Evolutionary conservation across 2,329 filamentous ascomycete species (phyloP).

Genomic region (Byssochlamys sp.): DNA sequence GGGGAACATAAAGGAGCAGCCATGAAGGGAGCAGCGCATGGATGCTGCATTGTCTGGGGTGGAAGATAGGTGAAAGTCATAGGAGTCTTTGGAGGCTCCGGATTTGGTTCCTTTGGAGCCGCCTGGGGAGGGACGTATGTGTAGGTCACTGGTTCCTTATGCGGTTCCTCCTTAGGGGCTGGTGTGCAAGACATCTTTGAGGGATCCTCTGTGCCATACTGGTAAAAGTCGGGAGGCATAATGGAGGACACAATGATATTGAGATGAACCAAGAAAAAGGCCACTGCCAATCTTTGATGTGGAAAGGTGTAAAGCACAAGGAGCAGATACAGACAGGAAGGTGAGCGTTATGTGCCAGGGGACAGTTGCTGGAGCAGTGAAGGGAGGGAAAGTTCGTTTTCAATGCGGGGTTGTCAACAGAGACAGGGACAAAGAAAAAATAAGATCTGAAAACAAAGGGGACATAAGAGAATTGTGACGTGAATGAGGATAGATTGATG

Average conservation of each 20-base stretch:
- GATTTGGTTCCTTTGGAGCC: not conserved
- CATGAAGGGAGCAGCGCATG: not conserved
- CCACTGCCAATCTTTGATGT: not conserved
- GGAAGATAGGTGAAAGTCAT: not conserved
- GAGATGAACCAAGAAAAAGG: not conserved
- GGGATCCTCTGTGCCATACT: slow-evolving; percentile 8
- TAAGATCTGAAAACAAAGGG: not conserved
- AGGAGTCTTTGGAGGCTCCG: not conserved
- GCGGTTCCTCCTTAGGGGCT: not conserved
- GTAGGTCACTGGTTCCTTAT: slow-evolving; percentile 1
- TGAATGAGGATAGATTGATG: not conserved
- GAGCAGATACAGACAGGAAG: not conserved
- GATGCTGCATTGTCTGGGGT: not conserved
- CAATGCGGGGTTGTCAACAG: not conserved
- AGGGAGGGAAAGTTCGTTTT: not conserved
- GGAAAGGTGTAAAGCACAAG: not conserved
- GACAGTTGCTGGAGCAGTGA: not conserved
- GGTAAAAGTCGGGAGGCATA: slow-evolving; percentile 3
- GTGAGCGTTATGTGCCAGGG: not conserved
- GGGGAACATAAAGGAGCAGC: not conserved
- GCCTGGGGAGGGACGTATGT: not conserved
- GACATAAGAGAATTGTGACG: not conserved
- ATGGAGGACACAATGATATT: not conserved
- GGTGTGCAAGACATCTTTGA: slow-evolving; percentile 2
- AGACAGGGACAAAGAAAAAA: not conserved